These are phyloP conservation scores for Pogostemon cablin DNA, from an alignment of 257 asterid genomes.

Conservation along the genomic window DNA sequence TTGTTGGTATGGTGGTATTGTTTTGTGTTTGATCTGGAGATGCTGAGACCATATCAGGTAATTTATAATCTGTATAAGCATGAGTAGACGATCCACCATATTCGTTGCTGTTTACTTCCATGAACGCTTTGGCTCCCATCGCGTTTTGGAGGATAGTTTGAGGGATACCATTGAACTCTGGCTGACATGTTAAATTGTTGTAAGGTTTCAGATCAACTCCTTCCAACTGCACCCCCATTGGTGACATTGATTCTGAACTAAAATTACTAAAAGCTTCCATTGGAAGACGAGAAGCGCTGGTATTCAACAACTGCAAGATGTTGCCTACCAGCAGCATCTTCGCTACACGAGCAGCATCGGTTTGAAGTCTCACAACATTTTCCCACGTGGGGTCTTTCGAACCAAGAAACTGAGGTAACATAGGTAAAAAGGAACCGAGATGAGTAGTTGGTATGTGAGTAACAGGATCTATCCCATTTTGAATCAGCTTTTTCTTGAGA, in stretches of 20 bases:
- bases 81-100: constrained; percentile 12
- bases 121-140: constrained; percentile 5
- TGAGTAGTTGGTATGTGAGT: constrained; percentile 40
- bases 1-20: constrained; percentile 9
- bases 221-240: neutral
- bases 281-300: constrained; percentile 24
- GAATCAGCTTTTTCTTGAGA: constrained; percentile 39
- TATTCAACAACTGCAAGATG: constrained; percentile 35
- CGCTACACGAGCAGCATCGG: constrained; percentile 34
- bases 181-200: constrained; percentile 13
- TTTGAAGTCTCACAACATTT: constrained; percentile 30
- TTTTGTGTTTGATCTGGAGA: constrained; percentile 31
- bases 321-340: constrained; percentile 32
- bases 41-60: constrained; percentile 32
- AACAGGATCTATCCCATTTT: constrained; percentile 42
- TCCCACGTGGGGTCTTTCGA: constrained; percentile 26
- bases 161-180: neutral
- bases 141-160: constrained; percentile 20
- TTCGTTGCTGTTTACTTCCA: constrained; percentile 19
- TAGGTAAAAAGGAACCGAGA: constrained; percentile 23
- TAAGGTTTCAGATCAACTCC: constrained; percentile 1
- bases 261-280: constrained; percentile 10
- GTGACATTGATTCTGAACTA: constrained; percentile 7
- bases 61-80: constrained; percentile 17
- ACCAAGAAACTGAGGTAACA: constrained; percentile 22